Evolutionary conservation across 345 rosid species (phyloP), one percentile per base, ranked within the genome.

Genomic region (Melastoma malabathricum): DNA sequence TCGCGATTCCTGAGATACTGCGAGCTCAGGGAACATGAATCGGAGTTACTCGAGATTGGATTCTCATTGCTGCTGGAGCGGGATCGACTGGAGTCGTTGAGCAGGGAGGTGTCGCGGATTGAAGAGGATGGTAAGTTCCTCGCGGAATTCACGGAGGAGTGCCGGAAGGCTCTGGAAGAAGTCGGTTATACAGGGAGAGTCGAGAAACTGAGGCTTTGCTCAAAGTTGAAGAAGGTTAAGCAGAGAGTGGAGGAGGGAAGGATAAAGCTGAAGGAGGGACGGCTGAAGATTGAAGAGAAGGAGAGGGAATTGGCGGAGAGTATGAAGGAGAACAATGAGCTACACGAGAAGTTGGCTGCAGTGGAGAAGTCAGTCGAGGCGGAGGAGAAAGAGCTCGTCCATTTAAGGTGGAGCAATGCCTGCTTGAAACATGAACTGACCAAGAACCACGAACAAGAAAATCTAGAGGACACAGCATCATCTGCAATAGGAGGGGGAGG

Each of bases 341-440:
- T 68, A 54, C 16, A 25, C 58, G 38, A 43, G 15, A 67, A 60
- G 63, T 43, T 71, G 50, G 61, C 57, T 43, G 23, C 46, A n/a
- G 60, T 57, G 43, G 67, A 54, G 56, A 60, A 44, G 23, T 59
- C 75, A 25, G 61, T 56, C 15, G 65, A 68, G 0, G 67, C 67
- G 0, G 88, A 78, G 57, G 62, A 60, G 5, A 67, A 69, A 57
- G 90, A 89, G 47, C 57, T 81, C 53, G 68, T 62, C 15, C 68
- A 57, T 76, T 61, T 81, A 18, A 76, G 81, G 67, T 83, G 88
- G 95, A 70, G 70, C 47, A 79, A 81, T 58, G 90, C 85, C 13
- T 89, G 94, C 72, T 60, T 83, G 47, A 83, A 71, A 69, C 89
- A 83, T 15, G 77, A 77, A 60, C 57, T 81, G 51, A 70, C 64